Conservation (phyloP, 306 rosid genomes). For the Medicago lupulina region DNA sequence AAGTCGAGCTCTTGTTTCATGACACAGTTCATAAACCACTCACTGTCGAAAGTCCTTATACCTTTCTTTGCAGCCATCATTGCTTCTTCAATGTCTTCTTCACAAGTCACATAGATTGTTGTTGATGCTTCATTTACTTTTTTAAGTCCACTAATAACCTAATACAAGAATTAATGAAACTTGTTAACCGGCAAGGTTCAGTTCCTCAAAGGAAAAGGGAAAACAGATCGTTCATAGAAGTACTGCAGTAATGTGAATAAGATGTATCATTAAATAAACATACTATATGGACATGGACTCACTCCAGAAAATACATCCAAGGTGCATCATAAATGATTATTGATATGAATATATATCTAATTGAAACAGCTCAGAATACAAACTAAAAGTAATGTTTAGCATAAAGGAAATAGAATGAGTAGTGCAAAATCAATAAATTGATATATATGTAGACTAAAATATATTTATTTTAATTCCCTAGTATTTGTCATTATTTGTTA, state of each 20-base stretch:
- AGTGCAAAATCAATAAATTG: not conserved
- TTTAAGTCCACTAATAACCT: slow-evolving; percentile 59
- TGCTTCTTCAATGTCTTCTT: slow-evolving; percentile 82
- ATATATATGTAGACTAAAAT: not conserved
- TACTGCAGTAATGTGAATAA: slow-evolving; percentile 12
- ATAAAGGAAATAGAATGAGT: slow-evolving; percentile 15
- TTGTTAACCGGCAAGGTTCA: not conserved
- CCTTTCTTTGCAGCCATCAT: slow-evolving; percentile 71
- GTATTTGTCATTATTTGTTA: not conserved
- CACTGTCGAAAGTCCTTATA: slow-evolving; percentile 71
- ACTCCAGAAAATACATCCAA: not conserved
- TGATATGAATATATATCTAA: slow-evolving; percentile 12
- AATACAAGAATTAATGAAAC: slow-evolving; percentile 9
- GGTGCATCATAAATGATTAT: not conserved
- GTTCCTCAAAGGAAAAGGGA: not conserved
- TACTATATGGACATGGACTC: not conserved
- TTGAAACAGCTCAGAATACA: not conserved
- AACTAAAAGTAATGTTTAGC: not conserved
- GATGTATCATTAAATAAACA: slow-evolving; percentile 22
- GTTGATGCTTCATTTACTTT: slow-evolving; percentile 58
- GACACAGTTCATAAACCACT: slow-evolving; percentile 90
- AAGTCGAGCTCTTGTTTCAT: slow-evolving; percentile 89
- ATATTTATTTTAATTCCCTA: not conserved
- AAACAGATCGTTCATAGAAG: slow-evolving; percentile 16
- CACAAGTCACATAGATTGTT: slow-evolving; percentile 72